A percentile compares a stretch with the other conserved stretches of the same genome.
Conservation (phyloP, 495 filamentous ascomycete genomes). For the Bombardia bombarda region DNA sequence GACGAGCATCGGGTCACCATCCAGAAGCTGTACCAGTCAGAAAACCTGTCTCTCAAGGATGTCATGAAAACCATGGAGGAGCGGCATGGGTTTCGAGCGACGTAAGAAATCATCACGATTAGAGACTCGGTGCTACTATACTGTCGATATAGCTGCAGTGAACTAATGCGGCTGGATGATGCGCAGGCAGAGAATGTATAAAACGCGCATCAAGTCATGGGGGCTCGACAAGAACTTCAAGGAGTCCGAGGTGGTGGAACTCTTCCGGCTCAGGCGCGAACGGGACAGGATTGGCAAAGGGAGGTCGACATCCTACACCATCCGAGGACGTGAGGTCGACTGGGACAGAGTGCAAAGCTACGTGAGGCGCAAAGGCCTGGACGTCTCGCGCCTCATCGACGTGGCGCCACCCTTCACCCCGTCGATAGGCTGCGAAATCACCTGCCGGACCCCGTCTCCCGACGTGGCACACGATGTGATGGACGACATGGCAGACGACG, state of each 20-base stretch:
- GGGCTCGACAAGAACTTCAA: conserved; percentile 30
- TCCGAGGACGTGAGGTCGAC: conserved; percentile 22
- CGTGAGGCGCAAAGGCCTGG: conserved; percentile 19
- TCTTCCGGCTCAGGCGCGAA: conserved; percentile 18
- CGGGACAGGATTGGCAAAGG: conserved; percentile 21
- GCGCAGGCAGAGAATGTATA: conserved; percentile 29
- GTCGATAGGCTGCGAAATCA: conserved; percentile 8
- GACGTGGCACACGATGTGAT: too few relatives aligned
- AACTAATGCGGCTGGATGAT: background rate
- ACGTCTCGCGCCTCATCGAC: conserved; percentile 11
- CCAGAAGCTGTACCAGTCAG: conserved; percentile 26
- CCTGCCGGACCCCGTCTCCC: conserved; percentile 14
- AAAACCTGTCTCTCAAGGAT: conserved; percentile 24
- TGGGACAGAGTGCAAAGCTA: conserved; percentile 22
- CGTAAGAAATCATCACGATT: conserved; percentile 15
- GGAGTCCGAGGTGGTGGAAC: conserved; percentile 22
- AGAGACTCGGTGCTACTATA: too few relatives aligned
- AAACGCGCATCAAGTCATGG: conserved; percentile 27
- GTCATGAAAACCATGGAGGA: conserved; percentile 30
- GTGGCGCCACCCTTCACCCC: background rate
- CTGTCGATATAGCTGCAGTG: too few relatives aligned
- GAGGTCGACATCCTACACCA: conserved; percentile 13
- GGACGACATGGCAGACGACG: too few relatives aligned
- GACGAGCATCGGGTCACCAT: conserved; percentile 13
- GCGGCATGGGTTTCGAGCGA: conserved; percentile 22